Percentiles rank a stretch among this genome's conserved stretches.
Conservation (phyloP, 805 yeast species). For the Sungouiozyma intestinalis region DNA sequence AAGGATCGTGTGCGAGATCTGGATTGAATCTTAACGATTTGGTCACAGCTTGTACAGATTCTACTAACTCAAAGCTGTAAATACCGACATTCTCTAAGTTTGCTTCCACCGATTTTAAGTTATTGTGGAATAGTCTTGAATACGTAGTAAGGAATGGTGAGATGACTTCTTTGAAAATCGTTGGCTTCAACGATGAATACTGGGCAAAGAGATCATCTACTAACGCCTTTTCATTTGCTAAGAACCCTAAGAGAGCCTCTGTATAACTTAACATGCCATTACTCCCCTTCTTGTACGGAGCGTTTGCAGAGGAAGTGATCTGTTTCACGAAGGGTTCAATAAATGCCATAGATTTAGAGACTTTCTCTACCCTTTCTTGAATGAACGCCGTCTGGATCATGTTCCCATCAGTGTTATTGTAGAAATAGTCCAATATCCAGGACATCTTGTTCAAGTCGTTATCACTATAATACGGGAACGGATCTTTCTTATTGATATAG, state of each 20-base stretch:
- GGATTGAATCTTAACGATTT: slow-evolving; percentile 26
- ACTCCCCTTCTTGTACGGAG: slow-evolving; percentile 51
- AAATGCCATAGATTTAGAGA: slow-evolving; percentile 36
- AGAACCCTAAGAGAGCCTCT: slow-evolving; percentile 39
- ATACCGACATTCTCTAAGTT: slow-evolving; percentile 40
- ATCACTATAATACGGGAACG: slow-evolving; percentile 34
- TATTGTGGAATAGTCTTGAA: slow-evolving; percentile 29
- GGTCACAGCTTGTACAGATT: slow-evolving; percentile 31
- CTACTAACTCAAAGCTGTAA: slow-evolving; percentile 49
- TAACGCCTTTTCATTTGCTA: slow-evolving; percentile 42
- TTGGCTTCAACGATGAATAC: slow-evolving; percentile 21
- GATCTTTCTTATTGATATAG: slow-evolving; percentile 31
- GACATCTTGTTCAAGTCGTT: slow-evolving; percentile 30
- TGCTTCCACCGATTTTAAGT: slow-evolving; percentile 32
- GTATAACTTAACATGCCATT: slow-evolving; percentile 48
- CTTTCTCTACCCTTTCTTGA: slow-evolving; percentile 33
- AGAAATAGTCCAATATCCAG: slow-evolving; percentile 39
- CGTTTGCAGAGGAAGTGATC: slow-evolving; percentile 28
- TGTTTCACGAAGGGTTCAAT: slow-evolving; percentile 39
- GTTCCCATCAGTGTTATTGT: slow-evolving; percentile 21
- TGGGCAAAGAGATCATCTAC: slow-evolving; percentile 34
- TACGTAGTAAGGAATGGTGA: slow-evolving; percentile 31
- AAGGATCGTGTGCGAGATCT: slow-evolving; percentile 10
- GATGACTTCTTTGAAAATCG: slow-evolving; percentile 28
- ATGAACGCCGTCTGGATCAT: slow-evolving; percentile 30